A percentile compares a stretch with the other conserved stretches of the same genome.
Evolutionary conservation across 1,139 yeast genomes (phyloP).

Genomic region (Protomyces lactucae-debilis): DNA sequence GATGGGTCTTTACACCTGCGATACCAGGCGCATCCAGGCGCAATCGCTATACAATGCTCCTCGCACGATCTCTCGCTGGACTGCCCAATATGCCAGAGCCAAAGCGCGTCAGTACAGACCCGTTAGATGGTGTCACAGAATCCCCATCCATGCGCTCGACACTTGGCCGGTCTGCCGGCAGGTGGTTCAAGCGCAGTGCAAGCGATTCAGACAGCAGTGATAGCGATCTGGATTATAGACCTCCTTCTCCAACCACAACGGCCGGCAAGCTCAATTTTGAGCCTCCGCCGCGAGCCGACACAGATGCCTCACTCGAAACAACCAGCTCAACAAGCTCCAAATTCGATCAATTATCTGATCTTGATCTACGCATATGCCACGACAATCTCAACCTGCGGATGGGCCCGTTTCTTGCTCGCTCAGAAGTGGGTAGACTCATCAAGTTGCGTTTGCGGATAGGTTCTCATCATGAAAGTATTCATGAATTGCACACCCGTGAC

Average conservation of each 20-base stretch:
- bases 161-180: background rate
- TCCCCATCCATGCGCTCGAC: background rate
- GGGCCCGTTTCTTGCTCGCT: constrained; percentile 32
- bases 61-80: constrained; percentile 33
- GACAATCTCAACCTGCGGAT: background rate
- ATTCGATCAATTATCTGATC: background rate
- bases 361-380: background rate
- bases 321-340: background rate
- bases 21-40: constrained; percentile 31
- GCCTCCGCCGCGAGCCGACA: background rate
- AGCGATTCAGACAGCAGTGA: background rate
- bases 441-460: constrained; percentile 30
- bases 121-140: background rate
- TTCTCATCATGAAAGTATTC: constrained; percentile 26
- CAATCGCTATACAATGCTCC: constrained; percentile 31
- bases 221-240: background rate
- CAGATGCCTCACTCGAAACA: background rate
- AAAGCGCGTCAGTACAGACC: background rate
- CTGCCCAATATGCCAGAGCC: constrained; percentile 28
- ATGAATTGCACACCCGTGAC: constrained; percentile 30
- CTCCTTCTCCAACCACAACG: background rate
- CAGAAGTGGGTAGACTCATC: constrained; percentile 28
- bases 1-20: constrained; percentile 32
- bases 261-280: background rate
- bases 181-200: background rate